Conservation (phyloP, 2,329 filamentous ascomycete species). For the Microascus cirrosus region DNA sequence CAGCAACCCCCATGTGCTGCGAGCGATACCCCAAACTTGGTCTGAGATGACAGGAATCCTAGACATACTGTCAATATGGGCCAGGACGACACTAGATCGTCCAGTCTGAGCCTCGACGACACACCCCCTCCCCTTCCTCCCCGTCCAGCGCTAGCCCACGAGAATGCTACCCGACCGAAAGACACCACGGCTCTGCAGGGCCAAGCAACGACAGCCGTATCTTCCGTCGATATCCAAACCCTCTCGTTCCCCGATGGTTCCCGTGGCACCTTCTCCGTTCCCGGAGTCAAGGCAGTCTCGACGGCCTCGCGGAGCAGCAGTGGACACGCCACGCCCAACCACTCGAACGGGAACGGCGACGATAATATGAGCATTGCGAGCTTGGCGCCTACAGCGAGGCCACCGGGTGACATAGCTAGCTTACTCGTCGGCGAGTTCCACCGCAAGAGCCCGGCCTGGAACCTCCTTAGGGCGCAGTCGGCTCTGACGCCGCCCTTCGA, state of each 20-base stretch:
- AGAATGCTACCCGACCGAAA: conserved; percentile 5
- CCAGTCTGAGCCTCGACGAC: conserved; percentile 13
- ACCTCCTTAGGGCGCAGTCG: conserved; percentile 51
- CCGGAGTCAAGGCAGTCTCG: conserved; percentile 21
- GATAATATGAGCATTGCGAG: conserved; percentile 58
- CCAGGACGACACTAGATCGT: conserved; percentile 1
- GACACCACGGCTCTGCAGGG: conserved; percentile 30
- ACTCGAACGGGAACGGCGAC: conserved; percentile 36
- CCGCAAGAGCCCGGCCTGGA: conserved; percentile 57
- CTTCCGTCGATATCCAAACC: conserved; percentile 69
- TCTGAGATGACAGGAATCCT: conserved; percentile 2
- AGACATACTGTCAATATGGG: conserved; percentile 1
- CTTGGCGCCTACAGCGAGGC: conserved; percentile 51
- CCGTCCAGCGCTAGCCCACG: conserved; percentile 25
- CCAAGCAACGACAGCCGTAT: conserved; percentile 74
- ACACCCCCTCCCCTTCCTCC: conserved; percentile 45
- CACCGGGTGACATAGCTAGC: conserved; percentile 66
- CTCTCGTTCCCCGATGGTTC: conserved; percentile 61
- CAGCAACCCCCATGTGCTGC: not conserved
- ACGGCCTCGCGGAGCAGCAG: conserved; percentile 22
- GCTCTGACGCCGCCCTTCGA: conserved; percentile 52
- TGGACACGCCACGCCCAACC: conserved; percentile 26
- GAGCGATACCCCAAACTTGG: not conserved
- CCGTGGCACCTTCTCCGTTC: conserved; percentile 48
- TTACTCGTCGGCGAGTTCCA: conserved; percentile 63